These are phyloP conservation scores for Canna indica DNA, from an alignment of 176 grass and related monocot species.

Conservation along the genomic window DNA sequence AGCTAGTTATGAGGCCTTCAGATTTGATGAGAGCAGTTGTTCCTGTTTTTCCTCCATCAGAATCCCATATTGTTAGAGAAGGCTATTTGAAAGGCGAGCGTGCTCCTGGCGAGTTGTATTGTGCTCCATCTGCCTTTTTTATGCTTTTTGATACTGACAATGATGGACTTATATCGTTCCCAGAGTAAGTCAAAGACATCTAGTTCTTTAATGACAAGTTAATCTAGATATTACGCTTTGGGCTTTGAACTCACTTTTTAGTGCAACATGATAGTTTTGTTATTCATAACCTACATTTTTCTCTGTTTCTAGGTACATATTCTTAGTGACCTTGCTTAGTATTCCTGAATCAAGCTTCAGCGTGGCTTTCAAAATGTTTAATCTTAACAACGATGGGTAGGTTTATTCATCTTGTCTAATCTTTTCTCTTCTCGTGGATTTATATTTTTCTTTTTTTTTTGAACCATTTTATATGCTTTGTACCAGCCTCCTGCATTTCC, in stretches of 20 bases:
- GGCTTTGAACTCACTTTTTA: neutral
- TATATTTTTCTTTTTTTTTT: neutral
- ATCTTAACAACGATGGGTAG: conserved; percentile 70
- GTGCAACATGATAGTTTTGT: neutral
- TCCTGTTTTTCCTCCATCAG: conserved; percentile 90
- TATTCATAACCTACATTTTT: neutral
- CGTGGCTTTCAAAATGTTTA: conserved; percentile 95
- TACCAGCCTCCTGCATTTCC: neutral
- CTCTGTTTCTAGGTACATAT: conserved; percentile 64
- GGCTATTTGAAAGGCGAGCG: conserved; percentile 67
- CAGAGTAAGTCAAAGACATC: conserved; percentile 53
- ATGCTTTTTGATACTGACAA: conserved; percentile 74
- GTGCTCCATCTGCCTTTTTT: conserved; percentile 73
- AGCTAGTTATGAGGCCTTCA: conserved; percentile 55
- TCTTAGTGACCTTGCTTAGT: conserved; percentile 86
- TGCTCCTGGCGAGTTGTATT: conserved; percentile 52
- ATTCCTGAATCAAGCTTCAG: conserved; percentile 78
- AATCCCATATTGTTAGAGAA: conserved; percentile 55
- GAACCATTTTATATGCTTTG: too few species aligned
- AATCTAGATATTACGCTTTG: neutral
- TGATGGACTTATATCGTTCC: conserved; percentile 88
- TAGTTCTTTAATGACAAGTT: neutral
- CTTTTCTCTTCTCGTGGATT: neutral
- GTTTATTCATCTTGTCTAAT: conserved; percentile 6
- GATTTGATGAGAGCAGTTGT: conserved; percentile 85